Conservation (phyloP, 352 stramenopile genomes). For the Pythium insidiosum region DNA sequence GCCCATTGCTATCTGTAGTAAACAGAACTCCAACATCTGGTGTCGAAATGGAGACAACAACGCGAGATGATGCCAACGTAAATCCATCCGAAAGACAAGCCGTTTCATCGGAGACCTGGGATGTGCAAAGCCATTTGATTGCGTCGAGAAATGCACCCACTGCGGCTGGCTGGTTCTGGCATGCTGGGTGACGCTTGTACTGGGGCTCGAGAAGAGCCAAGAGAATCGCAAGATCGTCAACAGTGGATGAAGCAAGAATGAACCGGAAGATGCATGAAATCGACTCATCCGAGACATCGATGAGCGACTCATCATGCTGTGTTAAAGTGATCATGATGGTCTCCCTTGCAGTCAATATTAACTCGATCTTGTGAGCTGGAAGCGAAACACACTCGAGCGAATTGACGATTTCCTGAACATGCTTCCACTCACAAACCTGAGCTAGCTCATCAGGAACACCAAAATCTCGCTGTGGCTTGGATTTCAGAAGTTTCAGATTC, state of each 20-base stretch:
- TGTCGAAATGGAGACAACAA: conserved; percentile 76
- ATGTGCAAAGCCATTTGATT: conserved; percentile 71
- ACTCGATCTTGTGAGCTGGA: conserved; percentile 75
- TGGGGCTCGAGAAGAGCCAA: conserved; percentile 45
- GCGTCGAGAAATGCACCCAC: conserved; percentile 65
- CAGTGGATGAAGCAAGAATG: conserved; percentile 49
- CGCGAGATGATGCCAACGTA: conserved; percentile 39
- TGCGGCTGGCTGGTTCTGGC: conserved; percentile 49
- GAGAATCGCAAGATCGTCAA: conserved; percentile 47
- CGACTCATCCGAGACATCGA: conserved; percentile 49
- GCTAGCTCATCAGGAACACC: conserved; percentile 58
- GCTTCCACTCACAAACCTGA: conserved; percentile 41
- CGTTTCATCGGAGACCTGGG: conserved; percentile 21
- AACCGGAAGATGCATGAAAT: conserved; percentile 64
- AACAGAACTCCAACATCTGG: conserved; percentile 81
- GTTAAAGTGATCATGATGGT: conserved; percentile 41
- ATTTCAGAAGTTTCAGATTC: conserved; percentile 57
- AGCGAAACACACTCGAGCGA: conserved; percentile 71
- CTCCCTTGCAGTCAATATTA: conserved; percentile 51
- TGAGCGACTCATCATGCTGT: conserved; percentile 39
- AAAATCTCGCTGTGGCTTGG: conserved; percentile 47
- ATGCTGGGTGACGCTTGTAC: conserved; percentile 63
- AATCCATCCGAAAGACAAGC: conserved; percentile 15
- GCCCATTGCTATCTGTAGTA: conserved; percentile 63
- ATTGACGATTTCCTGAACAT: conserved; percentile 43